A percentile compares a stretch with the other conserved stretches of the same genome.
Evolutionary conservation across 2,329 filamentous ascomycete species (phyloP).

Genomic region (Akanthomyces dipterigenus): DNA sequence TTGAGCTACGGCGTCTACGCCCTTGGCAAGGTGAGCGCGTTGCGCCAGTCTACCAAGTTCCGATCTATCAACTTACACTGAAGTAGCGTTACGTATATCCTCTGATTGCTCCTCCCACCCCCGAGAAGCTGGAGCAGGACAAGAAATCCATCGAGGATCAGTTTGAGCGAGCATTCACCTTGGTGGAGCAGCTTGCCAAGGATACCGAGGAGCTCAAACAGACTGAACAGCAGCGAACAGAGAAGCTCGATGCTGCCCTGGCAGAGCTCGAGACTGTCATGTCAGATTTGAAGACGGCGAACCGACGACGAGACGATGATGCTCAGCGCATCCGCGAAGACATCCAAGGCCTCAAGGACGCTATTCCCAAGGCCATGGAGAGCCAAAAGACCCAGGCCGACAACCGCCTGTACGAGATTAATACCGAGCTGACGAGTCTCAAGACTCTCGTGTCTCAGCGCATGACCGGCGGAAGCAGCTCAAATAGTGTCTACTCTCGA

Average conservation of each 20-base stretch:
- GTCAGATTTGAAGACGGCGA: conserved; percentile 71
- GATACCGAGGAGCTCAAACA: conserved; percentile 86
- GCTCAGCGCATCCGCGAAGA: conserved; percentile 81
- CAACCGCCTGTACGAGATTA: conserved; percentile 73
- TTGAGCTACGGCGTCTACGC: conserved; percentile 84
- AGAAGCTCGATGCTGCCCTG: conserved; percentile 74
- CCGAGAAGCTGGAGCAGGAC: conserved; percentile 87
- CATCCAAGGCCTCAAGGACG: conserved; percentile 71
- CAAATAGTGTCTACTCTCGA: conserved; percentile 13
- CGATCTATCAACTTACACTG: conserved; percentile 18
- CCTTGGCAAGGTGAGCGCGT: conserved; percentile 66
- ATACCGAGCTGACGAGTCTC: conserved; percentile 80
- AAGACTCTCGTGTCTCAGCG: conserved; percentile 74
- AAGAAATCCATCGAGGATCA: conserved; percentile 89
- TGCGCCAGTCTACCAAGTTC: background rate
- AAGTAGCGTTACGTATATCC: conserved; percentile 79
- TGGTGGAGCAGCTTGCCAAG: conserved; percentile 85
- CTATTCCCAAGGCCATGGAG: conserved; percentile 82
- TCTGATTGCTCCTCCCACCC: conserved; percentile 85
- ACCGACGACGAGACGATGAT: conserved; percentile 78
- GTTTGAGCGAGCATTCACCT: conserved; percentile 83
- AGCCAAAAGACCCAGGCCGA: conserved; percentile 82
- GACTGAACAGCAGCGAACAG: conserved; percentile 76
- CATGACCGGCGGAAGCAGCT: conserved; percentile 36
- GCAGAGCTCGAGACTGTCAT: conserved; percentile 80